These are phyloP conservation scores for Teunomyces lycoperdinae DNA, from an alignment of 805 yeast genomes.

Conservation along the genomic window DNA sequence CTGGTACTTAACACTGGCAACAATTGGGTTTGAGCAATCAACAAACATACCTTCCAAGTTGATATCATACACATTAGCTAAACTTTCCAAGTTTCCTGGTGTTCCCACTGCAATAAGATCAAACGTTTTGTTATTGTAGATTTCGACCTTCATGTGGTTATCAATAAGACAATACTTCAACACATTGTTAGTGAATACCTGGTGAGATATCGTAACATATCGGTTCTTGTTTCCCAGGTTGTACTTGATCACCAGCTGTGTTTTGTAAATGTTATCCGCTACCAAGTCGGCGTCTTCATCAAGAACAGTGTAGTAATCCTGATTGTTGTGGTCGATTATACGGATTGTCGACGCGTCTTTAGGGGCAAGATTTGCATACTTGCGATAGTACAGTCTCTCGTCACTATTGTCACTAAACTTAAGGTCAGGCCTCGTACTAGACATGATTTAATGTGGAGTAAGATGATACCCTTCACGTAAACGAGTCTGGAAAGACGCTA, in stretches of 20 bases:
- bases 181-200: conserved; percentile 62
- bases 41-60: conserved; percentile 61
- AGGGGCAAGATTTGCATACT: conserved; percentile 42
- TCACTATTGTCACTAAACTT: conserved; percentile 41
- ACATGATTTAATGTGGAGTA: conserved; percentile 22
- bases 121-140: conserved; percentile 67
- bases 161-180: conserved; percentile 67
- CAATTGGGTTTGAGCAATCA: conserved; percentile 39
- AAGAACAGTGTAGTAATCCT: conserved; percentile 75
- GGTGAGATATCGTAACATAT: conserved; percentile 75
- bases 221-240: conserved; percentile 41
- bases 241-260: conserved; percentile 75
- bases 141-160: conserved; percentile 72
- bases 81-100: conserved; percentile 80
- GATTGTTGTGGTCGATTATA: conserved; percentile 65
- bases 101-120: conserved; percentile 60
- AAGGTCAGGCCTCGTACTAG: conserved; percentile 40
- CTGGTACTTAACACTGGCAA: conserved; percentile 37
- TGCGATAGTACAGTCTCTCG: conserved; percentile 41
- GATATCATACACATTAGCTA: conserved; percentile 34
- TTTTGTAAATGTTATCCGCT: conserved; percentile 81
- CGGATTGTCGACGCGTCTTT: conserved; percentile 54
- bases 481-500: neutral
- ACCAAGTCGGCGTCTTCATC: conserved; percentile 75
- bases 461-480: neutral